Conservation (phyloP, 2,329 filamentous ascomycete genomes). For the Aspergillus ochraceoroseus region DNA sequence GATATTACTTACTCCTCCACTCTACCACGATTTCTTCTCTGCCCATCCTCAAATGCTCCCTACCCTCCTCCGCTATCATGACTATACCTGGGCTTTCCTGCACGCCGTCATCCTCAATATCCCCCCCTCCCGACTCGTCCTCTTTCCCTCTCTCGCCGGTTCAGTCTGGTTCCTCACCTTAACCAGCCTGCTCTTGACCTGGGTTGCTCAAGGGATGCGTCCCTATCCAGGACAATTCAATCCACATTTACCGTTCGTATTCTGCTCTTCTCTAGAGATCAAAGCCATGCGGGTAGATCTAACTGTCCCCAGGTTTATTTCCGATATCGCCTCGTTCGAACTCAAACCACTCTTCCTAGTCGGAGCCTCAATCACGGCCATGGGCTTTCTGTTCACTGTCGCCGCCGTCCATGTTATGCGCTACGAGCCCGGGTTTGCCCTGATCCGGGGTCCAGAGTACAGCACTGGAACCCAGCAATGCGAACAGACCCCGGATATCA, state of each 20-base stretch:
- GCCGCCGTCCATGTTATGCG: constrained; percentile 23
- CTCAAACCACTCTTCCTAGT: constrained; percentile 23
- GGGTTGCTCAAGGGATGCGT: constrained; percentile 20
- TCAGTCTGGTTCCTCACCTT: constrained; percentile 22
- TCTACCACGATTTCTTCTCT: neutral
- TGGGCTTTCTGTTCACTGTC: constrained; percentile 21
- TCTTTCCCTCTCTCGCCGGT: constrained; percentile 21
- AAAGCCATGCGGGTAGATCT: too few species aligned
- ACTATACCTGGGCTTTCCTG: constrained; percentile 18
- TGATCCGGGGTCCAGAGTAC: constrained; percentile 9
- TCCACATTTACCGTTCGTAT: constrained; percentile 17
- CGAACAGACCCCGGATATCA: neutral
- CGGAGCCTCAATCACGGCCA: constrained; percentile 20
- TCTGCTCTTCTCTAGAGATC: neutral
- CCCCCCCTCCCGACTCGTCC: constrained; percentile 19
- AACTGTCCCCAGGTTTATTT: constrained; percentile 25
- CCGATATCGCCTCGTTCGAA: constrained; percentile 24
- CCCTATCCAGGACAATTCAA: constrained; percentile 22
- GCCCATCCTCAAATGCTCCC: constrained; percentile 3
- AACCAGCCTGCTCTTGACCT: constrained; percentile 19
- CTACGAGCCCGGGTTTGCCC: constrained; percentile 22
- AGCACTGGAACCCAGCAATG: neutral
- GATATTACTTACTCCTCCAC: too few species aligned
- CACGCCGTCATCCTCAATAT: constrained; percentile 22
- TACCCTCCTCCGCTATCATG: constrained; percentile 14